Evolutionary conservation across 2,329 filamentous ascomycete species (phyloP).

Genomic region (Aureobasidium subglaciale): DNA sequence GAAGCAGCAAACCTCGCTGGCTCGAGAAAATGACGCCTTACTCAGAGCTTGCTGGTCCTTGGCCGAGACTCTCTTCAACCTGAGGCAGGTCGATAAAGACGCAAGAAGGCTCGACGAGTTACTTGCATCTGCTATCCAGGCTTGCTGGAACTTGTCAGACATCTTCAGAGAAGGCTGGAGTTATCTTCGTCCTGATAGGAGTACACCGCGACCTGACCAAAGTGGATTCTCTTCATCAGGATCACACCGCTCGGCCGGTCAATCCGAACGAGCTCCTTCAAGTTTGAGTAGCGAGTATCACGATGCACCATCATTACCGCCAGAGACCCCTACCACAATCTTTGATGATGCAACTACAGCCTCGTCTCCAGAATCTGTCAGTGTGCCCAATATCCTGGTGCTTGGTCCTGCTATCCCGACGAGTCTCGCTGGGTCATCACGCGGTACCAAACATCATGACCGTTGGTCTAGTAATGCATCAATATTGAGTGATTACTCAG

Average conservation of each 20-base stretch:
- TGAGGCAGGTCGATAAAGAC: slow-evolving; percentile 74
- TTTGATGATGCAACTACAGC: slow-evolving; percentile 75
- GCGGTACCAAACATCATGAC: slow-evolving; percentile 51
- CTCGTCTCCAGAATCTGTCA: slow-evolving; percentile 63
- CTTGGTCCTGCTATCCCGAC: slow-evolving; percentile 56
- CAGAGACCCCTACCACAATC: slow-evolving; percentile 89
- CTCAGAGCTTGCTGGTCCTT: slow-evolving; percentile 82
- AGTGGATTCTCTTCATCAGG: slow-evolving; percentile 53
- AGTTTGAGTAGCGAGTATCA: slow-evolving; percentile 43
- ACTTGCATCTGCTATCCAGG: slow-evolving; percentile 78
- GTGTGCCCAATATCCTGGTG: slow-evolving; percentile 80
- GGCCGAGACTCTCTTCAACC: slow-evolving; percentile 86
- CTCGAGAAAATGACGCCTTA: slow-evolving; percentile 75
- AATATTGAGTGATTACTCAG: slow-evolving; percentile 72
- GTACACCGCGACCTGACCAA: slow-evolving; percentile 76
- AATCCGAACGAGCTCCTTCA: slow-evolving; percentile 33
- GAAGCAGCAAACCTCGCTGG: slow-evolving; percentile 77
- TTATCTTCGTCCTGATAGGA: slow-evolving; percentile 75
- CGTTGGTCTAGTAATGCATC: slow-evolving; percentile 74
- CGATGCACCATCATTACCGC: slow-evolving; percentile 43
- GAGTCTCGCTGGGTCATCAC: slow-evolving; percentile 28
- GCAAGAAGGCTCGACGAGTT: slow-evolving; percentile 65
- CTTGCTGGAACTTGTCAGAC: slow-evolving; percentile 91
- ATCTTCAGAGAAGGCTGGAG: slow-evolving; percentile 91
- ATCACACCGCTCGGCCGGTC: neutral